These are phyloP conservation scores for Paramecium bursaria DNA, from an alignment of 73 alveolate genomes.

Conservation along the genomic window DNA sequence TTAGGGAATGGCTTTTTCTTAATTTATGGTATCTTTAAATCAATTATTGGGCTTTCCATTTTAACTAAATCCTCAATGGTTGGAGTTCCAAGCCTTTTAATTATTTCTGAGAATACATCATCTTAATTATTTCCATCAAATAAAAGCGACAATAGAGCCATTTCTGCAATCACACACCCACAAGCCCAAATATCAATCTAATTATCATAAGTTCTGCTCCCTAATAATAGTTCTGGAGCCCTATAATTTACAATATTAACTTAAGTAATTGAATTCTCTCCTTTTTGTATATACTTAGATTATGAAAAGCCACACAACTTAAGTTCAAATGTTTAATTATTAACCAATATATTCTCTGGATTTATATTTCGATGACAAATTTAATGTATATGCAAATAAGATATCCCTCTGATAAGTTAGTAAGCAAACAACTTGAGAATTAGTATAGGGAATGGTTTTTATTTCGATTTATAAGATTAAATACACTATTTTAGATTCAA, in stretches of 20 bases:
- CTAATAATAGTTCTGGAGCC: slow-evolving; percentile 88
- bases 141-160: slow-evolving; percentile 75
- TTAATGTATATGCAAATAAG: slow-evolving; percentile 79
- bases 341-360: slow-evolving; percentile 80
- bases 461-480: background rate
- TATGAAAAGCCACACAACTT: slow-evolving; percentile 82
- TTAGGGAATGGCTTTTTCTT: background rate
- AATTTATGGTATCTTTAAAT: slow-evolving; percentile 37
- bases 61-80: slow-evolving; percentile 68
- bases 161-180: slow-evolving; percentile 92
- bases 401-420: slow-evolving; percentile 85
- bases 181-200: slow-evolving; percentile 90
- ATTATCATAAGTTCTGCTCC: slow-evolving; percentile 73
- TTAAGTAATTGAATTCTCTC: slow-evolving; percentile 79
- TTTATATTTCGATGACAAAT: slow-evolving; percentile 83
- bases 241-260: slow-evolving; percentile 81
- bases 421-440: slow-evolving; percentile 88
- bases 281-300: slow-evolving; percentile 77
- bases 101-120: slow-evolving; percentile 89
- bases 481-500: background rate
- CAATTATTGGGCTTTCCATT: slow-evolving; percentile 16
- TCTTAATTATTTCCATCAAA: slow-evolving; percentile 84
- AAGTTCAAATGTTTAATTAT: slow-evolving; percentile 72
- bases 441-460: slow-evolving; percentile 49
- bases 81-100: slow-evolving; percentile 91